phyloP scores from a whole-genome alignment of 345 rosid genomes.

The Syzygium aromaticum region DNA sequence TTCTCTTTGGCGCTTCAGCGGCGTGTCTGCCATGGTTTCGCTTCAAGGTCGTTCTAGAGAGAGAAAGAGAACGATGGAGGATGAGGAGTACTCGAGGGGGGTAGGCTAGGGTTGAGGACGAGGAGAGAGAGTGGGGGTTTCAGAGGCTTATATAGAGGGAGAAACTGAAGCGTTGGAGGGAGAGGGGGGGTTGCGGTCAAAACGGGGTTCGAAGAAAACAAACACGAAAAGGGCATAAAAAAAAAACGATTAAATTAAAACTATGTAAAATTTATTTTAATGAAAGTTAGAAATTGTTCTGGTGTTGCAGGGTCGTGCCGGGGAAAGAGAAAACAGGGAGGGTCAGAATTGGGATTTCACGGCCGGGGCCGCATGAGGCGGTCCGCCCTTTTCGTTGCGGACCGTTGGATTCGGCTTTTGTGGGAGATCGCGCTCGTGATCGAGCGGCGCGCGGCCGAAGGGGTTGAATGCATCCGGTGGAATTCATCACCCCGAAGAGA shows the following conservation, averaged over 20 bases:
- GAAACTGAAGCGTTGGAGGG: background rate
- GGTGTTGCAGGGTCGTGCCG: background rate
- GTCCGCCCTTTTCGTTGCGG: background rate
- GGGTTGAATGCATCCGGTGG: background rate
- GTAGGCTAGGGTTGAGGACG: slow-evolving; percentile 6
- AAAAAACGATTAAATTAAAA: background rate
- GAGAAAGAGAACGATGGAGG: background rate
- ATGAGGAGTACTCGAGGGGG: background rate
- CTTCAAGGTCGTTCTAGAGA: background rate
- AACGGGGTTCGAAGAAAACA: slow-evolving; percentile 7
- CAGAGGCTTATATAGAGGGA: slow-evolving; percentile 49
- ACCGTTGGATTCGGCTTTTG: background rate
- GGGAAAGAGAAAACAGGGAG: background rate
- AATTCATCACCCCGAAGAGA: background rate
- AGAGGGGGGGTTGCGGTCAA: slow-evolving; percentile 33
- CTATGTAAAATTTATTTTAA: background rate
- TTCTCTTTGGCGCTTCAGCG: slow-evolving; percentile 42
- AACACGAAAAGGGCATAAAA: background rate
- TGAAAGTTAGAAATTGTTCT: background rate
- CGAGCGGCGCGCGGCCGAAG: background rate
- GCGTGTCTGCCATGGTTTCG: slow-evolving; percentile 33
- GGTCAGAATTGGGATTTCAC: background rate
- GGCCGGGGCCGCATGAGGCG: background rate
- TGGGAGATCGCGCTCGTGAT: background rate
- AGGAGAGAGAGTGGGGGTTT: slow-evolving; percentile 33